These are phyloP conservation scores for Polytrichum commune DNA, from an alignment of 225 moss, liverwort and hornwort species.

Conservation along the genomic window DNA sequence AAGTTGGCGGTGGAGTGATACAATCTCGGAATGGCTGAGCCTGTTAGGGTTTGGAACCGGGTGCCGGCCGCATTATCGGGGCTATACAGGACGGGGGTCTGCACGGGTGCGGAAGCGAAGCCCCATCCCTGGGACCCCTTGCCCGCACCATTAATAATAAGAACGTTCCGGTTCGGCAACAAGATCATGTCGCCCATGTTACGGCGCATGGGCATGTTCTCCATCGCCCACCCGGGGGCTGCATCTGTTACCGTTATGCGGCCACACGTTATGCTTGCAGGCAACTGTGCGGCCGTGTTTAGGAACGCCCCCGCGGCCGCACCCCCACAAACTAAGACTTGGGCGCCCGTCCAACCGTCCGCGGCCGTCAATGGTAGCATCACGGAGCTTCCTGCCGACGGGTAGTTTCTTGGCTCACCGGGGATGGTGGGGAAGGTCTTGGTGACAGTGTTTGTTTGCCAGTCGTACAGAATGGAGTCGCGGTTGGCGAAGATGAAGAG, in stretches of 20 bases:
- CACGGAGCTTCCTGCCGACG: constrained; percentile 56
- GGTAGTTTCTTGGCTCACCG: constrained; percentile 55
- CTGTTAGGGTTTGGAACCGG: constrained; percentile 33
- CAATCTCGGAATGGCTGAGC: constrained; percentile 22
- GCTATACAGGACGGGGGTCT: constrained; percentile 34
- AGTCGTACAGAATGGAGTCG: constrained; percentile 42
- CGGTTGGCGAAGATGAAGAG: constrained; percentile 64
- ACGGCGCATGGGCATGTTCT: constrained; percentile 43
- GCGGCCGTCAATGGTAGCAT: constrained; percentile 32
- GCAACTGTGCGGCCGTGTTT: constrained; percentile 4
- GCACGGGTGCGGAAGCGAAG: constrained; percentile 30
- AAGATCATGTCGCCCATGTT: constrained; percentile 63
- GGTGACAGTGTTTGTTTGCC: constrained; percentile 13
- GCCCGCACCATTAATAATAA: constrained; percentile 53
- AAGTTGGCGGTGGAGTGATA: constrained; percentile 55
- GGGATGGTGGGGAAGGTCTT: constrained; percentile 32
- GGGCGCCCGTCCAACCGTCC: constrained; percentile 7
- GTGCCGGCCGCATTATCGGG: constrained; percentile 12
- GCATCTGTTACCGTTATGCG: constrained; percentile 21
- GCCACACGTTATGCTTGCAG: constrained; percentile 42
- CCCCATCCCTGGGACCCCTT: constrained; percentile 61
- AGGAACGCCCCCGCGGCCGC: constrained; percentile 17
- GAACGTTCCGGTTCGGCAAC: constrained; percentile 34
- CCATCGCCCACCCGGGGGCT: constrained; percentile 31
- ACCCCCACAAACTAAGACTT: constrained; percentile 53